Percentiles rank a stretch among this genome's conserved stretches.
These are phyloP conservation scores for Emergomyces orientalis DNA, from an alignment of 2,329 filamentous ascomycete species.

Conservation along the genomic window DNA sequence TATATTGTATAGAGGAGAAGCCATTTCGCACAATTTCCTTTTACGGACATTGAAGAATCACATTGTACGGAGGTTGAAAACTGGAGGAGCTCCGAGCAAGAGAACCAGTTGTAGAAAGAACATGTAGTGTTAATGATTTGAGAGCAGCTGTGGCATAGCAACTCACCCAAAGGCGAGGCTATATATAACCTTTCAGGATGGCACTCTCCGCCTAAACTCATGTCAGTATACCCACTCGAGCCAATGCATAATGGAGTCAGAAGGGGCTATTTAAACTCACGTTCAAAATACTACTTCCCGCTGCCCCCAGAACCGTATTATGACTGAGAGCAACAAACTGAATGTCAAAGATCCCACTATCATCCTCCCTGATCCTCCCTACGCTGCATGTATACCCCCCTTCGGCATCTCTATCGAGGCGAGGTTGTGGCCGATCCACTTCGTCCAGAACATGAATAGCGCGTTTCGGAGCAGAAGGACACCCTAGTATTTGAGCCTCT, in stretches of 20 bases:
- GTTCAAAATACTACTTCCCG: slow-evolving; percentile 92
- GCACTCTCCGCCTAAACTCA: slow-evolving; percentile 58
- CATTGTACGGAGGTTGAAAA: no score
- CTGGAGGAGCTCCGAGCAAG: no score
- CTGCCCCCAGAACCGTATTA: slow-evolving; percentile 85
- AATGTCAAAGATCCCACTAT: slow-evolving; percentile 78
- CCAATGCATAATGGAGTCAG: not conserved
- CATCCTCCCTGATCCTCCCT: slow-evolving; percentile 69
- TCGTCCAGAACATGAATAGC: slow-evolving; percentile 87
- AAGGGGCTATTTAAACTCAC: slow-evolving; percentile 25
- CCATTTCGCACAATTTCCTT: no score
- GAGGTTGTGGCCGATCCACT: slow-evolving; percentile 79
- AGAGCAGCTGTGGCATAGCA: not conserved
- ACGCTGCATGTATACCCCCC: slow-evolving; percentile 86
- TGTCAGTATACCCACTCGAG: not conserved
- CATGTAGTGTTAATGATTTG: not conserved
- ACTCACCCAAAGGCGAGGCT: slow-evolving; percentile 17
- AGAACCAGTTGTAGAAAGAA: no score
- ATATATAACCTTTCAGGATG: slow-evolving; percentile 77
- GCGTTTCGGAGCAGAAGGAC: slow-evolving; percentile 71
- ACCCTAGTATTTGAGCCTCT: slow-evolving; percentile 74
- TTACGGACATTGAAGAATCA: no score
- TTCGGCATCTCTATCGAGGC: slow-evolving; percentile 76
- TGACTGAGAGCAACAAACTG: slow-evolving; percentile 93
- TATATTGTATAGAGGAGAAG: no score